Conservation (phyloP, 306 rosid genomes). For the Medicago lupulina region DNA sequence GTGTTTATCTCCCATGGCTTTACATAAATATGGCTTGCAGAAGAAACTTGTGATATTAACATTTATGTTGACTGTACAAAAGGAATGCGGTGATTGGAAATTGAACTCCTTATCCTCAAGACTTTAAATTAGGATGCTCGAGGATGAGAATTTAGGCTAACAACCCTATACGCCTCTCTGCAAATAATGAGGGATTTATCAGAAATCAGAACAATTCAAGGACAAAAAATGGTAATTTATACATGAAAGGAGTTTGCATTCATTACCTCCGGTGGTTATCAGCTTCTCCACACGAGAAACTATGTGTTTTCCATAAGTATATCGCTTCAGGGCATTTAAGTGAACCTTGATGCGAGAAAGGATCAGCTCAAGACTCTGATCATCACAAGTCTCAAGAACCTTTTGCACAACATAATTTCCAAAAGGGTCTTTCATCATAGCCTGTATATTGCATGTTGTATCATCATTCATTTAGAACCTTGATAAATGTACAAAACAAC, state of each 20-base stretch:
- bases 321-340: slow-evolving; percentile 85
- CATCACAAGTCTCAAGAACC: slow-evolving; percentile 94
- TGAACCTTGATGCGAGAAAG: slow-evolving; percentile 97
- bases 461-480: slow-evolving; percentile 32
- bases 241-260: slow-evolving; percentile 12
- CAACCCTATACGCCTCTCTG: slow-evolving; percentile 95
- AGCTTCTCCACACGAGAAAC: slow-evolving; percentile 98
- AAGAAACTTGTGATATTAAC: slow-evolving; percentile 51
- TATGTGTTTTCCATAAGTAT: slow-evolving; percentile 92
- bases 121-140: slow-evolving; percentile 43
- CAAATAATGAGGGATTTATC: slow-evolving; percentile 30
- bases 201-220: slow-evolving; percentile 27
- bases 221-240: slow-evolving; percentile 31
- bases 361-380: slow-evolving; percentile 81
- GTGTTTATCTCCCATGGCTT: slow-evolving; percentile 69
- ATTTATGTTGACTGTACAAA: slow-evolving; percentile 79
- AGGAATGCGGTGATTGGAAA: slow-evolving; percentile 47
- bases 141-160: slow-evolving; percentile 59
- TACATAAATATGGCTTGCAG: slow-evolving; percentile 39
- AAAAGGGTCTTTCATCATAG: slow-evolving; percentile 98
- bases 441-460: slow-evolving; percentile 58
- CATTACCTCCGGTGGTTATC: slow-evolving; percentile 88
- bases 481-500: slow-evolving; percentile 26
- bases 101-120: slow-evolving; percentile 27
- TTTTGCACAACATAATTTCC: slow-evolving; percentile 97